Evolutionary conservation across 139 green algal species (phyloP), one percentile per base, ranked within the genome.

Genomic region (Tetradesmus lagerheimii): DNA sequence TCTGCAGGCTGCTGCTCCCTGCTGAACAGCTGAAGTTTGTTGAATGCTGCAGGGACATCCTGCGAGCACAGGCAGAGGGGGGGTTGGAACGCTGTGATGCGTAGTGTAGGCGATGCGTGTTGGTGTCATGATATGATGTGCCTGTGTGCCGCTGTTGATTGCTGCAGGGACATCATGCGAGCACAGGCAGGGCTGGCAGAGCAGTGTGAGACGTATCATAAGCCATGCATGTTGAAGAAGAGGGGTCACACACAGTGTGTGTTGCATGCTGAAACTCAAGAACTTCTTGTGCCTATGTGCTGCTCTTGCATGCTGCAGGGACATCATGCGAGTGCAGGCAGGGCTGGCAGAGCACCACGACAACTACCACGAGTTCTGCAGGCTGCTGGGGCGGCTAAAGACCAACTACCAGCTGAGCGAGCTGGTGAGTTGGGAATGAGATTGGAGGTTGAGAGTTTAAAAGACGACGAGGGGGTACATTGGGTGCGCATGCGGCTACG

Each of bases 311-410:
- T 11, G 14, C 8, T 45, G 45, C 80, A 86, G 79, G 79, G 79
- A 84, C 79, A 84, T 84, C 41, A 39, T 84, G 41, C 41, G 79
- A 12, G 57, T 27, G 8, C 43, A 86, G 76, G 95, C 57, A 41
- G 97, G 97, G 5, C 94, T 99, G 62, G 80, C 89, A 1, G 93
- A 99, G 88, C 97, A 99, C 89, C 81, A 87, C 78, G 93, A 94
- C 74, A 99, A 99, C 93, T 99, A 99, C 93, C 97, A 99, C 90
- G 97, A 99, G 91, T 97, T 99, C 90, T 99, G 98, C 93, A 93
- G 97, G 39, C 91, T 99, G 89, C 94, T 99, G 74, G 97, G 97
- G 9, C 92, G 98, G 8, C 92, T 99, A 1, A 99, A 99, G 87
- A 99, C 97, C 83, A 99, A 99, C 93, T 99, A 99, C 94, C 98